Percentiles rank a stretch among this genome's conserved stretches.
Evolutionary conservation across 106 monocot species (phyloP).

Genomic region (Platanthera zijinensis): DNA sequence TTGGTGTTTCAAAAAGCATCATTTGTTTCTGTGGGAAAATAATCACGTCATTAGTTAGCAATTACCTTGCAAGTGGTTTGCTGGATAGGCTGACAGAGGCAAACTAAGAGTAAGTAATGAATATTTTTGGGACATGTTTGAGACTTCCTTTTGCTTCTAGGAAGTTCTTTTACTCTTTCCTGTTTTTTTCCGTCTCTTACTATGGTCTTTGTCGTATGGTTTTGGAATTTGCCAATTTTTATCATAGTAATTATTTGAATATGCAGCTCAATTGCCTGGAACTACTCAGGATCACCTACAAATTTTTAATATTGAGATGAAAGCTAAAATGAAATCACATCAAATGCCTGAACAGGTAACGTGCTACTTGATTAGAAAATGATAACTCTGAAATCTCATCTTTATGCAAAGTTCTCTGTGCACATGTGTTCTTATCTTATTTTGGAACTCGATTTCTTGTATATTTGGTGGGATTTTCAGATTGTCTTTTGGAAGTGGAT

Average conservation of each 20-base stretch:
- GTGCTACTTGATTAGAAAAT: background rate
- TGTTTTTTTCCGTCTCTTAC: background rate
- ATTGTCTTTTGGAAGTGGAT: constrained; percentile 99
- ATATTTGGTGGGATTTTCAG: constrained; percentile 16
- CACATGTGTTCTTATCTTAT: background rate
- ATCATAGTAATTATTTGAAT: background rate
- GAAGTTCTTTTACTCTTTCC: background rate
- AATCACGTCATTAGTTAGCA: too few species aligned
- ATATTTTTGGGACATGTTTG: too few species aligned
- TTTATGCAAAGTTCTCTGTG: background rate
- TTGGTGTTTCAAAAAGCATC: background rate
- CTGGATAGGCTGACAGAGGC: too few species aligned
- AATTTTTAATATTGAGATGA: constrained; percentile 91
- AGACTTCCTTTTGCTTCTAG: background rate
- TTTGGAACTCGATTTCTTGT: background rate
- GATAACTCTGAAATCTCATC: background rate
- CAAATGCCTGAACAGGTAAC: constrained; percentile 97
- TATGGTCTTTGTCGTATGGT: background rate
- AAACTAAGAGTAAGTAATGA: too few species aligned
- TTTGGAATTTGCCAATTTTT: background rate
- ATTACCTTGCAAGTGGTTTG: too few species aligned
- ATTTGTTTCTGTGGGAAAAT: too few species aligned
- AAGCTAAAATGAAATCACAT: constrained; percentile 89
- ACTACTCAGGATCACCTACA: constrained; percentile 93
- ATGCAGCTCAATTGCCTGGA: constrained; percentile 85